Conservation (phyloP, 441 rosid genomes). For the Pelargonium australe region DNA sequence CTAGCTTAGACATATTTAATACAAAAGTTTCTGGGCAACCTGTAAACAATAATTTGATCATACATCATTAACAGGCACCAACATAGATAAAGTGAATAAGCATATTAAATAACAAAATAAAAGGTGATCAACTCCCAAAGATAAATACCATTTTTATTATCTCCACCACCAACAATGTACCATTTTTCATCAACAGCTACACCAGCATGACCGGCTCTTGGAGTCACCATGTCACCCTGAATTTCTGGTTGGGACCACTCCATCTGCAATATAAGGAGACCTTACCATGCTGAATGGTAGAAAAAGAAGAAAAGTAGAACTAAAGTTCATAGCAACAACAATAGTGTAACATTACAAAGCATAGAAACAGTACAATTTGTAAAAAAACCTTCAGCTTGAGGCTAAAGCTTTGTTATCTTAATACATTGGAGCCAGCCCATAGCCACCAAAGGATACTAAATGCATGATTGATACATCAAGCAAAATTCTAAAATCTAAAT, state of each 20-base stretch:
- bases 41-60: conserved; percentile 22
- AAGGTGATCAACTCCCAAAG: conserved; percentile 9
- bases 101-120: conserved; percentile 13
- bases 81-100: not conserved
- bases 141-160: conserved; percentile 71
- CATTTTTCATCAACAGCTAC: conserved; percentile 69
- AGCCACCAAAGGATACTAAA: not conserved
- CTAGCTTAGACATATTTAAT: conserved; percentile 80
- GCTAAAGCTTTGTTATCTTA: not conserved
- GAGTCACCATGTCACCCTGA: conserved; percentile 65
- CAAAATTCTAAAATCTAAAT: not conserved
- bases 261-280: conserved; percentile 44
- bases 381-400: not conserved
- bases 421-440: not conserved
- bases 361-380: not conserved
- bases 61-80: not conserved
- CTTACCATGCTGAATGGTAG: conserved; percentile 7
- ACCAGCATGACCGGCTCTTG: conserved; percentile 95
- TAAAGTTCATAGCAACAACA: not conserved
- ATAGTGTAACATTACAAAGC: not conserved
- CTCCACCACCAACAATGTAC: conserved; percentile 94
- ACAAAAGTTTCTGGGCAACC: conserved; percentile 83
- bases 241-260: conserved; percentile 91
- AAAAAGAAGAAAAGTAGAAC: not conserved
- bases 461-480: not conserved